Percentiles rank a stretch among this genome's conserved stretches.
These are phyloP conservation scores for Centrapalus pauciflorus DNA, from an alignment of 129 eudicot genomes.

Conservation along the genomic window DNA sequence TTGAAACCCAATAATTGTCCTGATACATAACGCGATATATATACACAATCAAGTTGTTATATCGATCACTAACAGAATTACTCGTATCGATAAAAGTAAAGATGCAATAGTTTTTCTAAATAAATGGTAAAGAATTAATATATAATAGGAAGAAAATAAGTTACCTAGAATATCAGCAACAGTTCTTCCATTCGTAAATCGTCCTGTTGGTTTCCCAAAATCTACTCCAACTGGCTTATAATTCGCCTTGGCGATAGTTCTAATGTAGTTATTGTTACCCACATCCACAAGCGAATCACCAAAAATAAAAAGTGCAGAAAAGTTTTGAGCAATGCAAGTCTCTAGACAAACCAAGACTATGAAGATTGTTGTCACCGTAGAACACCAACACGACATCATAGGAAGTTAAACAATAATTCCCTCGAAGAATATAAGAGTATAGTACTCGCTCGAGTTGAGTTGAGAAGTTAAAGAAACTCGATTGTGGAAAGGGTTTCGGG, in stretches of 20 bases:
- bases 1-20: slow-evolving; percentile 52
- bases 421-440: not conserved
- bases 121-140: not conserved
- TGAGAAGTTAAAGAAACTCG: not conserved
- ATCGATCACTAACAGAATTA: not conserved
- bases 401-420: not conserved
- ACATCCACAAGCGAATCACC: slow-evolving; percentile 79
- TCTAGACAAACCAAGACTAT: slow-evolving; percentile 4
- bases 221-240: slow-evolving; percentile 66
- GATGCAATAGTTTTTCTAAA: not conserved
- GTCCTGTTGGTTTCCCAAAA: slow-evolving; percentile 76
- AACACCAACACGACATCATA: slow-evolving; percentile 9
- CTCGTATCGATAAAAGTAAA: not conserved
- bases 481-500: too few species aligned
- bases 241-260: slow-evolving; percentile 64
- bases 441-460: not conserved
- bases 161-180: slow-evolving; percentile 72
- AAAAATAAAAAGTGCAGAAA: slow-evolving; percentile 56
- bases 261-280: slow-evolving; percentile 83
- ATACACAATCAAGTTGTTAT: too few species aligned
- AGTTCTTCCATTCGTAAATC: slow-evolving; percentile 86
- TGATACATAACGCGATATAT: slow-evolving; percentile 25
- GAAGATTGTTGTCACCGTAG: slow-evolving; percentile 7
- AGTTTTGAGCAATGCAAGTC: slow-evolving; percentile 20
- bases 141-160: not conserved